phyloP scores from a whole-genome alignment of 257 asterid genomes.

The Haberlea rhodopensis region DNA sequence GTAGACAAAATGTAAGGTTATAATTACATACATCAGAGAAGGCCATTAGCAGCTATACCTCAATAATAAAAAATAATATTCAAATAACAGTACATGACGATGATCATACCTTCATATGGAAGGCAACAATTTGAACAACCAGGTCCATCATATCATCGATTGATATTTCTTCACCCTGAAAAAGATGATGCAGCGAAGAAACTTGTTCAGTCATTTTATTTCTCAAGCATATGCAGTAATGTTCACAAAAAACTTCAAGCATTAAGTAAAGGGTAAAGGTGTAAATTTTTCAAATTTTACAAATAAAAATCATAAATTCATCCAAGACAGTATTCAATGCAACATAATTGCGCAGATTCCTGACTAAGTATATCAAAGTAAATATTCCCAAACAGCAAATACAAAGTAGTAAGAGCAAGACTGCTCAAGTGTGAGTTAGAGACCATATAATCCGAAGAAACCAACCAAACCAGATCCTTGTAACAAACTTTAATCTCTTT shows the following conservation, averaged over 20 bases:
- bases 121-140: conserved; percentile 84
- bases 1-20: background rate
- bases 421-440: background rate
- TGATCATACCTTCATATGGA: conserved; percentile 79
- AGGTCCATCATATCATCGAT: conserved; percentile 81
- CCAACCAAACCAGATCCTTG: background rate
- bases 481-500: background rate
- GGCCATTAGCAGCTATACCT: background rate
- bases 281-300: background rate
- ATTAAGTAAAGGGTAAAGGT: background rate
- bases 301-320: background rate
- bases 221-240: background rate
- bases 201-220: conserved; percentile 12
- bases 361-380: background rate
- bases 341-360: background rate
- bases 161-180: conserved; percentile 56
- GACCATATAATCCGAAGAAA: background rate
- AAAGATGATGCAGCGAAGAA: conserved; percentile 19
- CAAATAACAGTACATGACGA: background rate
- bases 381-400: background rate
- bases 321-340: background rate
- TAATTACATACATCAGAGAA: background rate
- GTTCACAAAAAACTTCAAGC: background rate
- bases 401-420: background rate
- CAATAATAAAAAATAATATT: no score